phyloP scores from a whole-genome alignment of 768 basidiomycete genomes.

The Auriculariales sp. region DNA sequence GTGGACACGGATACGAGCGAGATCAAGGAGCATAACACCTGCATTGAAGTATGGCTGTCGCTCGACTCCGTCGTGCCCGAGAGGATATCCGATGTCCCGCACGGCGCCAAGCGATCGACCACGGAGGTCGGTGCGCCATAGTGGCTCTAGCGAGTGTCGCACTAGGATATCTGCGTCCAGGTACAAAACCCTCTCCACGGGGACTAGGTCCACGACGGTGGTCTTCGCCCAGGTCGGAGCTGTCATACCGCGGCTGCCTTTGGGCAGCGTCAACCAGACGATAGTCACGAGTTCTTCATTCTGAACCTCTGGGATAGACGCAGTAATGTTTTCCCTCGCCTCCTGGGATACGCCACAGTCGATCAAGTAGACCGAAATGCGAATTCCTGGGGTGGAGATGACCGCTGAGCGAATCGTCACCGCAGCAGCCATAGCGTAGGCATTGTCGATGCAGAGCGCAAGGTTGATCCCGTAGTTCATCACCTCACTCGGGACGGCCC shows the following conservation, averaged over 20 bases:
- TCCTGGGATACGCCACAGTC: slow-evolving; percentile 28
- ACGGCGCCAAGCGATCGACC: slow-evolving; percentile 30
- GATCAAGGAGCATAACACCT: slow-evolving; percentile 37
- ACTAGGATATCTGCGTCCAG: slow-evolving; percentile 40
- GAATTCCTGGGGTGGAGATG: slow-evolving; percentile 16
- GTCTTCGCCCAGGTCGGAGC: slow-evolving; percentile 36
- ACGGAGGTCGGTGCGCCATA: slow-evolving; percentile 32
- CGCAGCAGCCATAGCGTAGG: slow-evolving; percentile 33
- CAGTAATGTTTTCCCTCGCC: slow-evolving; percentile 20
- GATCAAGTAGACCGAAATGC: slow-evolving; percentile 34
- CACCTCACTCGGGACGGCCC: slow-evolving; percentile 7
- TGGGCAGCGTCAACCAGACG: slow-evolving; percentile 26
- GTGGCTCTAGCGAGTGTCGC: slow-evolving; percentile 20
- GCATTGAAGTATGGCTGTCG: slow-evolving; percentile 39
- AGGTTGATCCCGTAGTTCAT: slow-evolving; percentile 35
- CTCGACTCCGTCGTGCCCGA: slow-evolving; percentile 24
- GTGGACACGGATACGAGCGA: slow-evolving; percentile 21
- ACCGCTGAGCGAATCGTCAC: slow-evolving; percentile 31
- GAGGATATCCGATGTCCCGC: slow-evolving; percentile 33
- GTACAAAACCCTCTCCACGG: slow-evolving; percentile 35
- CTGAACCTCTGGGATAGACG: slow-evolving; percentile 14
- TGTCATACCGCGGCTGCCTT: slow-evolving; percentile 13
- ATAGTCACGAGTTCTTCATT: slow-evolving; percentile 22
- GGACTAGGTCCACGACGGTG: slow-evolving; percentile 29
- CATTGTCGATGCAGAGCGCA: slow-evolving; percentile 26